Conservation (phyloP, 129 eudicot species). For the Lonicera japonica region DNA sequence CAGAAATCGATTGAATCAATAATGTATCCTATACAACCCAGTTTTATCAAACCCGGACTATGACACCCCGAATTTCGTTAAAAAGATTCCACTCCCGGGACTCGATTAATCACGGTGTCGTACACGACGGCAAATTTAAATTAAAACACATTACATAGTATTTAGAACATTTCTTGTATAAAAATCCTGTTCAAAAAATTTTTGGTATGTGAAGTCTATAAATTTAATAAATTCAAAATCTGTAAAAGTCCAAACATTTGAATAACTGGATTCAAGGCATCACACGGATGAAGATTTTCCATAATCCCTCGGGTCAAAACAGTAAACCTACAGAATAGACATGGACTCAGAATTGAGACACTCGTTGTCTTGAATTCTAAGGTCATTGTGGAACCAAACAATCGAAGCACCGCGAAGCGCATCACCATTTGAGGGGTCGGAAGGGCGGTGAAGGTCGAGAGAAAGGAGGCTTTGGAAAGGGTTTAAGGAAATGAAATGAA, state of each 20-base stretch:
- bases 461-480: constrained; percentile 61
- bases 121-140: no score
- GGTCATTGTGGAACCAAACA: constrained; percentile 87
- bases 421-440: constrained; percentile 62
- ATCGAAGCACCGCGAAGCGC: constrained; percentile 55
- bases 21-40: constrained; percentile 69
- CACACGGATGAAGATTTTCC: constrained; percentile 82
- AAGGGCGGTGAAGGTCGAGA: constrained; percentile 63
- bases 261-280: no score
- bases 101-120: no score
- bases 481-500: constrained; percentile 39
- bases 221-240: no score
- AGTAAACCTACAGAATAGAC: constrained; percentile 71
- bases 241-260: no score
- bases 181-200: no score
- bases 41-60: constrained; percentile 85
- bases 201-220: no score
- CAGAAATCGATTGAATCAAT: constrained; percentile 55
- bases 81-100: no score
- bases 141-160: no score
- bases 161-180: no score
- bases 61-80: no score
- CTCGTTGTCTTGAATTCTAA: constrained; percentile 76
- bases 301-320: constrained; percentile 87
- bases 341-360: constrained; percentile 54